phyloP scores from a whole-genome alignment of 306 rosid genomes.

The Crataegus laevigata region DNA sequence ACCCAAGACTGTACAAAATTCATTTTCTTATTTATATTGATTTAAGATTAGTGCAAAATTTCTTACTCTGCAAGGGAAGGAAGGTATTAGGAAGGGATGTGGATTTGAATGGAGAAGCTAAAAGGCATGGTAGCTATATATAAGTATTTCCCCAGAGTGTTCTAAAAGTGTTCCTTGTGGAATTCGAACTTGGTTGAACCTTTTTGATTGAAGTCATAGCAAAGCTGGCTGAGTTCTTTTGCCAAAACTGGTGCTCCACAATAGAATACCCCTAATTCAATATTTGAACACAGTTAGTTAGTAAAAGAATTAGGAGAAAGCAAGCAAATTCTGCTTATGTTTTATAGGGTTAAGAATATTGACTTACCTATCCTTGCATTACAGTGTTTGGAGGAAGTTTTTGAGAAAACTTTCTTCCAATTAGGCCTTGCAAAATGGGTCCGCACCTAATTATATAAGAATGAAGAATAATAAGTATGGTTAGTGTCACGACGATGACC shows the following conservation, averaged over 20 bases:
- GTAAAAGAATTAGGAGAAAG: conserved; percentile 8
- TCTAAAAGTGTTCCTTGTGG: conserved; percentile 93
- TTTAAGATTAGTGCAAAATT: conserved; percentile 24
- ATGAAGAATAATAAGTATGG: background rate
- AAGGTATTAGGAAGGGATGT: conserved; percentile 10
- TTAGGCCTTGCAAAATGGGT: conserved; percentile 99
- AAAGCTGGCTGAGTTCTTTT: conserved; percentile 86
- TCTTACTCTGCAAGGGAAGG: conserved; percentile 20
- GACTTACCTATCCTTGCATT: conserved; percentile 80
- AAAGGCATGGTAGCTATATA: background rate
- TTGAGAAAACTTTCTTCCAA: conserved; percentile 96
- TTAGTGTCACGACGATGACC: background rate
- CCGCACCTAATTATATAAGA: conserved; percentile 51
- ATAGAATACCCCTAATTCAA: conserved; percentile 75
- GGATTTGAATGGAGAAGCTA: conserved; percentile 17
- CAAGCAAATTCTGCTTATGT: background rate
- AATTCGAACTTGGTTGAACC: conserved; percentile 96
- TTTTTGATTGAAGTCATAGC: conserved; percentile 89
- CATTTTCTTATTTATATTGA: conserved; percentile 23
- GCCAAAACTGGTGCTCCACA: conserved; percentile 97
- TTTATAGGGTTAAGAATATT: conserved; percentile 4
- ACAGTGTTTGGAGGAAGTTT: conserved; percentile 81
- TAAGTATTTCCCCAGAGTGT: background rate
- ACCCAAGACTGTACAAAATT: conserved; percentile 39
- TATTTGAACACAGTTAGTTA: conserved; percentile 15